Base-by-base conservation (phyloP, 1,284 basidiomycete species). In the Sporisorium exsertum region DNA sequence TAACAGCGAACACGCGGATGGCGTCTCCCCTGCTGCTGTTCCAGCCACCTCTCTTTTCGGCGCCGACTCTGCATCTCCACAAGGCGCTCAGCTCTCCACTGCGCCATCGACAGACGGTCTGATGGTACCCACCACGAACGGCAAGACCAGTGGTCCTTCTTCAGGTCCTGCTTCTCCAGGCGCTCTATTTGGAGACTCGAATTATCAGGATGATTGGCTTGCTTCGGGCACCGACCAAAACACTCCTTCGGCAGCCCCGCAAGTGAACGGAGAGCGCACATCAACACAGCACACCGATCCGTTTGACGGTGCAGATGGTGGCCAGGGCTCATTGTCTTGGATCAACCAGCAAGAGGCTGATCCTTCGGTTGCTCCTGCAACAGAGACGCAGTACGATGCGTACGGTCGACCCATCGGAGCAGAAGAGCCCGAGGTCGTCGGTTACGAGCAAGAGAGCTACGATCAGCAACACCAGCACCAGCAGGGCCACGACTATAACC, bases 141-240 rank as follows among this genome's bases (percentile, higher is more conserved):
- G 42, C 18, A 63, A 59, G 40, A 15, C 56, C 10, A 66, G 52
- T 32, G 53, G 43, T 0, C n/a, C 58, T 12, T 49, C 66, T 6
- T 67, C 71, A 1, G 71, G 56, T 24, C 69, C 74, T 22, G 65
- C 71, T 12, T 66, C 72, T 9, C 73, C 73, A 5, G 68, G 68
- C 3, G 64, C 43, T 20, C 68, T 78, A 15, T 78, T 78, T 50
- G 62, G 54, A 45, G 67, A 73, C 26, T 67, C 71, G 56, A 57
- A 50, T 56, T 67, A 70, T 29, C 62, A 73, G 32, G 76, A 78
- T 49, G 76, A 78, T 45, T 78, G 76, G 76, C 64, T 78, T n/a
- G 59, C 37, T 20, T 47, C 59, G 5, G 55, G 40, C 7, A 40
- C 45, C 2, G 61, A 72, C 9, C 66, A 66, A 13, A 13, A 5